These are phyloP conservation scores for Apiospora hydei DNA, from an alignment of 2,329 filamentous ascomycete species.

Conservation along the genomic window DNA sequence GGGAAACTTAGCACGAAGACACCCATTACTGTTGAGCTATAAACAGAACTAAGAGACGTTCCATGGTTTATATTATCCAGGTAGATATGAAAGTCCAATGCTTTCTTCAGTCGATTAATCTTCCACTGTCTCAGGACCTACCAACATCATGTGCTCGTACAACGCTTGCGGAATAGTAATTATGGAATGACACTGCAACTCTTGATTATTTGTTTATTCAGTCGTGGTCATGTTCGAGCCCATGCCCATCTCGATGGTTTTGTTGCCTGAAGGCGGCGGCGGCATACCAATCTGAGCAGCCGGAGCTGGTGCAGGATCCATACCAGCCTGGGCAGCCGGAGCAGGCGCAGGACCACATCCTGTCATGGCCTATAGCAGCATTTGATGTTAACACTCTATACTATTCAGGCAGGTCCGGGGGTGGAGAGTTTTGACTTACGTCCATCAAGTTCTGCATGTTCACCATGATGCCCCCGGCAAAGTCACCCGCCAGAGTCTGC, in stretches of 20 bases:
- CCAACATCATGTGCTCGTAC: background rate
- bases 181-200: background rate
- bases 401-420: background rate
- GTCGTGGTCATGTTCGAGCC: background rate
- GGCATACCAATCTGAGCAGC: background rate
- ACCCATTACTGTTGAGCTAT: slow-evolving; percentile 36
- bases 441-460: slow-evolving; percentile 26
- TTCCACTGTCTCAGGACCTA: background rate
- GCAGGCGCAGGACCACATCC: slow-evolving; percentile 15
- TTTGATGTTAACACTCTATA: background rate
- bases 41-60: background rate
- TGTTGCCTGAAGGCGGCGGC: background rate
- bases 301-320: background rate
- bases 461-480: slow-evolving; percentile 20
- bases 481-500: slow-evolving; percentile 9
- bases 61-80: background rate
- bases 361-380: slow-evolving; percentile 6
- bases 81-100: background rate
- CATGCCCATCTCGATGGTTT: background rate
- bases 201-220: background rate
- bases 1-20: slow-evolving; percentile 53
- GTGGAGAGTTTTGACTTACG: background rate
- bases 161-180: background rate
- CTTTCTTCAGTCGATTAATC: background rate
- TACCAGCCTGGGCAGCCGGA: background rate